Evolutionary conservation across 2,329 filamentous ascomycete species (phyloP), one percentile per base, ranked within the genome.

Genomic region (Didymosphaeria variabile): DNA sequence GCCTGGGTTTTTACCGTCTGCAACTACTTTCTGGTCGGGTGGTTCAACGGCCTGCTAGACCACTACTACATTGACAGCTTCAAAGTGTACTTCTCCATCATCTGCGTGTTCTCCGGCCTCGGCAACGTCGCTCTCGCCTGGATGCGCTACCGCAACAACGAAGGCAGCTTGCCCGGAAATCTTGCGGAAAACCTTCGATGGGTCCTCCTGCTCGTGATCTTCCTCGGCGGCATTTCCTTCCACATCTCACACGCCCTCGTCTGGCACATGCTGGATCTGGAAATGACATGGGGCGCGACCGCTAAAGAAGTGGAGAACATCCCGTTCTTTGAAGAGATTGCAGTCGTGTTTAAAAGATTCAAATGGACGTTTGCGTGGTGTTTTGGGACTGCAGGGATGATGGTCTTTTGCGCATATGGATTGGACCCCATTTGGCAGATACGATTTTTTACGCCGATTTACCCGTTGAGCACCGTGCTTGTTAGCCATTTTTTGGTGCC

Each of bases 251-350:
- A 94, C 76, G 92, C 92, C 1, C 82, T 97, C 36, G 79, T 95
- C 49, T 85, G 88, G 5, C 93, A 96, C 81, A 92, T 95, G 87
- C 91, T 95, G 75, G 88, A 91, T 80, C 88, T 94, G 73, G 86
- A 95, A 79, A 94, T 95, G 90, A 87, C 87, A 3, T 95, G 92
- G 92, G 92, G 92, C 54, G 88, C 92, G 1, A 96, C 93, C 0
- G 86, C 89, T 44, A 96, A 96, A 80, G 93, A 97, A 80, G 87
- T 87, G 53, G 90, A 93, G 70, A 89, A 90, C 72, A 90, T 90
- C 29, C 91, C 92, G 78, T 96, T 96, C 80, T 94, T 94, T 80
- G 90, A 92, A 62, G 92, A 95, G 75, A 87, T 94, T 19, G 90
- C 90, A 36, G 91, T 90, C 74, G 91, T 96, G 44, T 76, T 94